Evolutionary conservation across 257 asterid genomes (phyloP).

Genomic region (Lycium ferocissimum): DNA sequence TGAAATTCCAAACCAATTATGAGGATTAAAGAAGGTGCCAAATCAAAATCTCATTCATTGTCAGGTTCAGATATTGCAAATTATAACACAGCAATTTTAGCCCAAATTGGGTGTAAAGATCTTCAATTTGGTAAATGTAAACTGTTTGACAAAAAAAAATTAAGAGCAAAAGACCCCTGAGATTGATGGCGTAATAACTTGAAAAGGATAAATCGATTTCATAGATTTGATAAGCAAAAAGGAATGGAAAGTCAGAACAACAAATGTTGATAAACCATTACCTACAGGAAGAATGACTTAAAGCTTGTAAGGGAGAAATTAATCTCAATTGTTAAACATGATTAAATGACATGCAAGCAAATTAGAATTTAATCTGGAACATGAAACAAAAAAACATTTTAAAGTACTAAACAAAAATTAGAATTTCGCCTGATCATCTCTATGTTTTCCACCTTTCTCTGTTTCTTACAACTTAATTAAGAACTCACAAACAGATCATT

Average conservation of each 20-base stretch:
- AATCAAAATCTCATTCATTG: not conserved
- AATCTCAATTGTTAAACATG: not conserved
- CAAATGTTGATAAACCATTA: not conserved
- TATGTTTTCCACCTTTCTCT: not conserved
- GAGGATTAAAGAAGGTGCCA: not conserved
- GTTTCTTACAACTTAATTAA: not conserved
- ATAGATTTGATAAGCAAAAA: not conserved
- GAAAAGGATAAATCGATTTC: not conserved
- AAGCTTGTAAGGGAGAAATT: not conserved
- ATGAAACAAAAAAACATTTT: not conserved
- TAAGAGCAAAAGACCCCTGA: not conserved
- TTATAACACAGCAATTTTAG: not conserved
- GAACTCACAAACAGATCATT: not conserved
- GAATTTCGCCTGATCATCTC: not conserved
- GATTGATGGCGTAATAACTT: not conserved
- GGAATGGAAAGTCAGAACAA: not conserved
- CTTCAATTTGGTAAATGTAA: not conserved
- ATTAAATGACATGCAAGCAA: slow-evolving; percentile 5
- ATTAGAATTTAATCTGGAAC: not conserved
- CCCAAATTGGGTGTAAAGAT: not conserved
- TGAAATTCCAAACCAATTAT: not conserved
- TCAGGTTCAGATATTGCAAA: not conserved
- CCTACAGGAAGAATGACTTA: not conserved
- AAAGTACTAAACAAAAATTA: not conserved
- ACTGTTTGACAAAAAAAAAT: not conserved